phyloP scores from a whole-genome alignment of 2,329 filamentous ascomycete genomes.

The Fusarium devonianum region DNA sequence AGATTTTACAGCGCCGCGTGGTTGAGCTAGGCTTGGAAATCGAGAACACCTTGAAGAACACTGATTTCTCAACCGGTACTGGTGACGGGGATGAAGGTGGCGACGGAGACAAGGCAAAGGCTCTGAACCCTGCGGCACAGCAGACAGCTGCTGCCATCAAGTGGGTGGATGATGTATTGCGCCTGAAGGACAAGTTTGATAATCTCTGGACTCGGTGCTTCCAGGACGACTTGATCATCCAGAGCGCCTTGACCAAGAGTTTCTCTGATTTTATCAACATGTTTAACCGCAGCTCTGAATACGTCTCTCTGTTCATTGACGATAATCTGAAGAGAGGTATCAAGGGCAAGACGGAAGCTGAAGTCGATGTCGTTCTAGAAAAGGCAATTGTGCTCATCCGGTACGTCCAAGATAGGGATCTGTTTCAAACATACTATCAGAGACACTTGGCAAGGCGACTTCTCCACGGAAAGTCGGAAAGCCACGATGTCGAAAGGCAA shows the following conservation, averaged over 20 bases:
- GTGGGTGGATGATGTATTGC: conserved; percentile 92
- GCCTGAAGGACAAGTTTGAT: conserved; percentile 90
- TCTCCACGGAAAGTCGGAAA: conserved; percentile 87
- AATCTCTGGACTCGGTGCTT: conserved; percentile 78
- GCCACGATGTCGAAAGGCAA: conserved; percentile 89
- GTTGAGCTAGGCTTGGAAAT: conserved; percentile 83
- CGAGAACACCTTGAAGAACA: conserved; percentile 70
- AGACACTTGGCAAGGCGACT: conserved; percentile 91
- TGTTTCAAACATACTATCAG: conserved; percentile 98
- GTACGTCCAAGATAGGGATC: conserved; percentile 89
- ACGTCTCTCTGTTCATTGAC: conserved; percentile 95
- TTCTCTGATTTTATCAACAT: conserved; percentile 93
- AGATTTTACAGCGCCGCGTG: conserved; percentile 76
- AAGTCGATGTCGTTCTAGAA: conserved; percentile 84
- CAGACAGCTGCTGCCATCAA: conserved; percentile 87
- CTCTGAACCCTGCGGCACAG: conserved; percentile 66
- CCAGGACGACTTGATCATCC: conserved; percentile 74
- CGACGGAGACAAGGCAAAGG: conserved; percentile 48
- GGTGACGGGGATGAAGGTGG: conserved; percentile 58
- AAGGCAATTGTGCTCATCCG: conserved; percentile 88
- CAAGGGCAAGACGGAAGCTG: conserved; percentile 88
- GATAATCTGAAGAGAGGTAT: conserved; percentile 95
- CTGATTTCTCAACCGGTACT: conserved; percentile 57
- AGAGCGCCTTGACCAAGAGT: conserved; percentile 83
- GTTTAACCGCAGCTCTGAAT: conserved; percentile 87